phyloP scores from a whole-genome alignment of 768 basidiomycete genomes.

The Cyclocybe cylindracea region DNA sequence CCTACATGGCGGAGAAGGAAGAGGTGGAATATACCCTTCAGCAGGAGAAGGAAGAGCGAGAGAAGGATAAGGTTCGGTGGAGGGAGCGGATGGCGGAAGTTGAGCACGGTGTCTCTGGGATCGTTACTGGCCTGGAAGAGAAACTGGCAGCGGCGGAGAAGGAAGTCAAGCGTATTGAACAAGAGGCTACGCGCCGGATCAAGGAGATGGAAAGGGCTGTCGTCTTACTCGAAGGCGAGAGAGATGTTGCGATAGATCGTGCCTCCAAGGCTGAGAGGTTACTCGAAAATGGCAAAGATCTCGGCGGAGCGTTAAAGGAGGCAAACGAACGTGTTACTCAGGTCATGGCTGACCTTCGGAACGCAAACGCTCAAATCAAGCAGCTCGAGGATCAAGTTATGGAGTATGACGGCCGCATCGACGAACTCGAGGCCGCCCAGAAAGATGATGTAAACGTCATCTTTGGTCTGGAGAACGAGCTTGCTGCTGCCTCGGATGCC shows the following conservation, averaged over 20 bases:
- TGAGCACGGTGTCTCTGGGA: constrained; percentile 65
- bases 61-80: constrained; percentile 70
- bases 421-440: constrained; percentile 58
- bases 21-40: constrained; percentile 47
- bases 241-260: constrained; percentile 57
- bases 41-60: constrained; percentile 57
- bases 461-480: constrained; percentile 45
- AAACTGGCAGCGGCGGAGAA: constrained; percentile 55
- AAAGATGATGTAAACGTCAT: constrained; percentile 51
- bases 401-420: constrained; percentile 50
- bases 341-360: constrained; percentile 59
- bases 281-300: constrained; percentile 64
- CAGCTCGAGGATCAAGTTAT: constrained; percentile 65
- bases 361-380: constrained; percentile 57
- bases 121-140: constrained; percentile 65
- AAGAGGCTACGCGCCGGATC: constrained; percentile 33
- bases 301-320: constrained; percentile 66
- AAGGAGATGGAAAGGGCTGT: constrained; percentile 51
- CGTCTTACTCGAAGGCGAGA: constrained; percentile 47
- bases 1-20: constrained; percentile 46
- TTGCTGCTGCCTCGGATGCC: constrained; percentile 37
- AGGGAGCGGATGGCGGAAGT: constrained; percentile 71
- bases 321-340: constrained; percentile 62
- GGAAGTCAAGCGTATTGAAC: constrained; percentile 39
- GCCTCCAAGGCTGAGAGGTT: constrained; percentile 65